phyloP scores from a whole-genome alignment of 306 rosid species.

The Gastrolobium bilobum region DNA sequence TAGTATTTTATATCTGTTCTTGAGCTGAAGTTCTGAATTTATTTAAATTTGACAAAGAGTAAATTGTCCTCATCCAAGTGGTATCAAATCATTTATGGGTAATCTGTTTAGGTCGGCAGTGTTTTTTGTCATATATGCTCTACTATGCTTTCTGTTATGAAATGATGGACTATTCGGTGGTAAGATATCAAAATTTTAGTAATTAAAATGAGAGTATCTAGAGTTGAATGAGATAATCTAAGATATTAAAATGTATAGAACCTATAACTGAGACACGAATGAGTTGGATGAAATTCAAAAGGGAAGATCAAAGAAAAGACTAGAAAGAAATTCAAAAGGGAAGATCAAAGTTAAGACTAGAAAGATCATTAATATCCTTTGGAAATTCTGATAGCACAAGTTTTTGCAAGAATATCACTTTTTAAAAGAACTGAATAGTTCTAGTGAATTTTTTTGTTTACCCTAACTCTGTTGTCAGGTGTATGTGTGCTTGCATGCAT shows the following conservation, averaged over 20 bases:
- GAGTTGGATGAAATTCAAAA: conserved; percentile 30
- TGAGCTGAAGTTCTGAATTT: conserved; percentile 13
- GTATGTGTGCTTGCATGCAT: no score
- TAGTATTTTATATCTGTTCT: conserved; percentile 18
- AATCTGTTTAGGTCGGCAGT: conserved; percentile 1
- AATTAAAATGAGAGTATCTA: background rate
- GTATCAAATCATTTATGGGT: background rate
- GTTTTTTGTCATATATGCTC: conserved; percentile 32
- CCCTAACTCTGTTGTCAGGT: background rate
- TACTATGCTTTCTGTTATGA: background rate
- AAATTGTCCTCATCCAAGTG: background rate
- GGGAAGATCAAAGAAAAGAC: background rate
- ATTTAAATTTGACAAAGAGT: background rate
- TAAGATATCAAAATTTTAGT: background rate
- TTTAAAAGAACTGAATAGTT: conserved; percentile 9
- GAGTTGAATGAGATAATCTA: background rate
- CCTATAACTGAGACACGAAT: conserved; percentile 20
- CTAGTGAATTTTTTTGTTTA: background rate
- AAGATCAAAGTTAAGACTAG: background rate
- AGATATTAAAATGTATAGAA: background rate
- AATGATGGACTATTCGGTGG: background rate
- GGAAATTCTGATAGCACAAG: conserved; percentile 33
- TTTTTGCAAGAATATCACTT: background rate
- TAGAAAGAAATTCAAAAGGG: conserved; percentile 32
- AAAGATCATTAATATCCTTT: conserved; percentile 15